Conservation (phyloP, 208 protist species). For the Entamoeba dispar region DNA sequence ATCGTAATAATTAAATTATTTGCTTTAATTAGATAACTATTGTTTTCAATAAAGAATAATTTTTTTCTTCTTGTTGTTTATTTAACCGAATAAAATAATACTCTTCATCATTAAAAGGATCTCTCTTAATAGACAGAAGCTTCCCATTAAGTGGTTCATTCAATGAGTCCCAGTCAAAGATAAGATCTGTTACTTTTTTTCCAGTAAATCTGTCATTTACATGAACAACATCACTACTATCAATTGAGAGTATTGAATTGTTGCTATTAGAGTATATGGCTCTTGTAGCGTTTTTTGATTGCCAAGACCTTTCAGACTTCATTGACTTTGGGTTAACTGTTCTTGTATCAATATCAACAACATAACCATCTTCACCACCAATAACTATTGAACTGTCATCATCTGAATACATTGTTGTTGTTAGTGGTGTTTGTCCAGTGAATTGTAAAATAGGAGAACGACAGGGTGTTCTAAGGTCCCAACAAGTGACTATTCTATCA, state of each 20-base stretch:
- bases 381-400: not conserved
- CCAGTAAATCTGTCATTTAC: no score
- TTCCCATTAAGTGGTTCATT: no score
- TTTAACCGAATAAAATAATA: no score
- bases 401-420: not conserved
- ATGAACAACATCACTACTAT: not conserved
- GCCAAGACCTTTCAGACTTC: not conserved
- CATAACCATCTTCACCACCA: not conserved
- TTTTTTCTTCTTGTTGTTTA: no score
- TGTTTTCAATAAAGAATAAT: no score
- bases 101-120: no score
- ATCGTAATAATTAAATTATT: no score
- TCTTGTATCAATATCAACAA: not conserved
- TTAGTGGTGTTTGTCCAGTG: not conserved
- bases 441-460: not conserved
- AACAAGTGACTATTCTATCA: not conserved
- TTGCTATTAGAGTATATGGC: not conserved
- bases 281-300: not conserved
- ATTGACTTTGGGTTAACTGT: not conserved
- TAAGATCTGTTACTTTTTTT: no score
- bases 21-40: no score
- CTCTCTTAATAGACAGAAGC: no score
- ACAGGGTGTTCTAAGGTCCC: not conserved
- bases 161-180: no score
- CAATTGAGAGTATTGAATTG: not conserved